Base-by-base conservation (phyloP, 345 rosid genomes). In the Pelargonium nanum region DNA sequence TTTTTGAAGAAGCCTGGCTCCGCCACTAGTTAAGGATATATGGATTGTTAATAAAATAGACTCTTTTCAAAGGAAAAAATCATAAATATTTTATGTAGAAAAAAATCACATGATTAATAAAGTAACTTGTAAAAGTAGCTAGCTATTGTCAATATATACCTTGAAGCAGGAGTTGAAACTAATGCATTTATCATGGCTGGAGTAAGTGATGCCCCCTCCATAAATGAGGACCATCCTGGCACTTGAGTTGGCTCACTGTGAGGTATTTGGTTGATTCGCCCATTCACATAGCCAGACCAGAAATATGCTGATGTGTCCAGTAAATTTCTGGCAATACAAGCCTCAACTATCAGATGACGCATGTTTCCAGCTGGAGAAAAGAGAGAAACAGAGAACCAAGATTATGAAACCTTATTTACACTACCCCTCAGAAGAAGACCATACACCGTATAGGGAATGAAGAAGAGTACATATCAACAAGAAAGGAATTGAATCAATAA, bases 331-430 rank as follows among this genome's bases (percentile, higher is more conserved):
- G 96, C 84, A 52, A 89, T 86, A 76, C 94, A 87, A 64, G 97
- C 94, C 85, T 93, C 97, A 51, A 93, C 90, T 71, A 93, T 89
- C 76, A 93, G 79, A 73, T 93, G 99, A 44, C 90, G 87, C 96
- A 93, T 75, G 82, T 93, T 87, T 75, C 99, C 99, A 78, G 85
- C 99, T 93, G 84, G 72, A 77, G 13, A 62, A 58, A 70, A 68
- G 23, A 57, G 34, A 24, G 19, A 25, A 59, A 45, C 64, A 81
- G 22, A 54, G 34, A 55, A 24, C 57, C 50, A 56, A 25, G 22
- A 68, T 68, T 44, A 65, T 60, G 30, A 59, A n/a, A 59, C 22
- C 56, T 59, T 26, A 34, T 5, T 50, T 22, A 25, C n/a, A 7
- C 19, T 30, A 16, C 17, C 68, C 32, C n/a, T n/a, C n/a, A n/a